These are phyloP conservation scores for Neocucurbitaria cava DNA, from an alignment of 2,329 filamentous ascomycete genomes.

Conservation along the genomic window DNA sequence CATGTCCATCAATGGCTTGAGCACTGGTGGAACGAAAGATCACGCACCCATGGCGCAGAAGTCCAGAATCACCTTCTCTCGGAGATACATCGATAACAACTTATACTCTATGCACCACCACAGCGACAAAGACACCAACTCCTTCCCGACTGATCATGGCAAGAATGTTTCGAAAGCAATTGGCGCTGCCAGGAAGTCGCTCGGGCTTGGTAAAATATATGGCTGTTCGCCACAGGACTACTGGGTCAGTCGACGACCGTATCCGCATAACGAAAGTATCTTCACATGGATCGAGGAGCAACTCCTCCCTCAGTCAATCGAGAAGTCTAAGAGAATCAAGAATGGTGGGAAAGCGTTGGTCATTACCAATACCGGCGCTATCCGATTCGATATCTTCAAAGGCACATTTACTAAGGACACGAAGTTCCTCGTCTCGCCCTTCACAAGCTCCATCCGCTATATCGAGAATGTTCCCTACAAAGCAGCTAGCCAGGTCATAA, in stretches of 20 bases:
- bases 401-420: conserved; percentile 89
- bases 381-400: conserved; percentile 95
- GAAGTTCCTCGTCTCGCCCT: conserved; percentile 86
- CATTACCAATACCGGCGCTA: conserved; percentile 86
- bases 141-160: conserved; percentile 79
- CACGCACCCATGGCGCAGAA: conserved; percentile 20
- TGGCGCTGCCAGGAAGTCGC: conserved; percentile 68
- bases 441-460: conserved; percentile 78
- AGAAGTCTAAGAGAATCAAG: conserved; percentile 46
- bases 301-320: conserved; percentile 73
- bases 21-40: conserved; percentile 48
- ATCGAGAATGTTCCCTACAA: conserved; percentile 82
- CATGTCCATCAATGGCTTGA: conserved; percentile 79
- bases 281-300: conserved; percentile 80
- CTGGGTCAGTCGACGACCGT: conserved; percentile 82
- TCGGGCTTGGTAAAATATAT: conserved; percentile 75
- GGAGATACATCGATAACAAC: conserved; percentile 94
- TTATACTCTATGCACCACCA: conserved; percentile 84
- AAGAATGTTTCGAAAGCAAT: conserved; percentile 75
- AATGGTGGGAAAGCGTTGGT: conserved; percentile 70
- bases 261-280: conserved; percentile 76
- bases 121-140: conserved; percentile 71
- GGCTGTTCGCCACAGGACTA: conserved; percentile 84
- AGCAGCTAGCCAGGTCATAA: conserved; percentile 72
- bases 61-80: conserved; percentile 66